Percentiles rank a stretch among this genome's conserved stretches.
phyloP scores from a whole-genome alignment of 495 filamentous ascomycete genomes.

The Annulohypoxylon moriforme region DNA sequence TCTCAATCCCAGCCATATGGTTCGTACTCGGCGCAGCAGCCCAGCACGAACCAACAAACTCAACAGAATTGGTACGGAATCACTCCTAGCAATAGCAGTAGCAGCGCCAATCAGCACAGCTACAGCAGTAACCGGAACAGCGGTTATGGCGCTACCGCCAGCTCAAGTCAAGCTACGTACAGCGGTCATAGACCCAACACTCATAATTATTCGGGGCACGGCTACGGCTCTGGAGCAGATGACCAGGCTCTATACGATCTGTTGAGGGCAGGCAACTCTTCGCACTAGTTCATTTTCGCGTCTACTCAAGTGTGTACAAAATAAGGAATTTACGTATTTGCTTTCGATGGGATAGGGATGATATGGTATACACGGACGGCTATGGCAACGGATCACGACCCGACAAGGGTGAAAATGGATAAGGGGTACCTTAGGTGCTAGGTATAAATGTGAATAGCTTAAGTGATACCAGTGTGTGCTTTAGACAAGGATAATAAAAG shows the following conservation, averaged over 20 bases:
- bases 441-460: not conserved
- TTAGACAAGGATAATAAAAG: not conserved
- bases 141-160: constrained; percentile 22
- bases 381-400: not conserved
- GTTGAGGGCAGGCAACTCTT: constrained; percentile 32
- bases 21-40: constrained; percentile 39
- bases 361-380: not conserved
- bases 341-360: not conserved
- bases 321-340: not conserved
- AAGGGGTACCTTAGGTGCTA: not conserved
- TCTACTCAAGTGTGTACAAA: not conserved
- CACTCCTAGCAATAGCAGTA: constrained; percentile 22
- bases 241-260: constrained; percentile 47
- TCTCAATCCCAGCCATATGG: constrained; percentile 29
- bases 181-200: constrained; percentile 36
- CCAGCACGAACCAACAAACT: constrained; percentile 36
- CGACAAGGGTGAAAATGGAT: not conserved
- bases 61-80: constrained; percentile 47
- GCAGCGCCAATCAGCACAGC: constrained; percentile 28
- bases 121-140: constrained; percentile 36
- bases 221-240: constrained; percentile 31
- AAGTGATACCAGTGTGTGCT: not conserved
- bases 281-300: constrained; percentile 26
- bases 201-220: constrained; percentile 34
- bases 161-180: constrained; percentile 30